Base-by-base conservation (phyloP, 306 rosid species). In the Rubus parviflorus region DNA sequence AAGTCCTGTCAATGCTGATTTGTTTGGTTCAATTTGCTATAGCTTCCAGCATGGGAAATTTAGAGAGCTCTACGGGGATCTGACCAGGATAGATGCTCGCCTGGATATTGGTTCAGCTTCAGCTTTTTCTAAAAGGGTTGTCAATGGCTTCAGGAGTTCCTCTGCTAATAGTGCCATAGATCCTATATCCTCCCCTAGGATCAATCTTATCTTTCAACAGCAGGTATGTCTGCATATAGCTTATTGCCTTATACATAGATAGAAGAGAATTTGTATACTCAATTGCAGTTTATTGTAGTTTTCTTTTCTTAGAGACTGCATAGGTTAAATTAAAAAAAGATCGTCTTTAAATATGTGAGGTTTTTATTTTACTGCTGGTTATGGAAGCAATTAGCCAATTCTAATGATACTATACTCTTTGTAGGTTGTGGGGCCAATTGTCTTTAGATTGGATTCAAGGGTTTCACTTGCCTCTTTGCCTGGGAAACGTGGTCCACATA, bases 201-300 rank as follows among this genome's bases (percentile, higher is more conserved):
- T 94, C 45, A 94, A 92, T 84, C 77, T 94, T 68, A 90, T 85
- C 86, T 82, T 94, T 65, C 98, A 90, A 81, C 97, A 94, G 81
- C 98, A 94, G 98, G 98, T 93, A 81, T 52, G 37, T 19, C 7
- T 17, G 5, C 30, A 72, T 53, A 66, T 7, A 41, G 17, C 8
- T 61, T 61, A 40, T 19, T 40, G 13, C 48, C 22, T 40, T 37
- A 4, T 64, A 16, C 23, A 47, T 64, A 65, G 2, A 63, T 37
- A 6, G 7, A 38, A 65, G 6, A 40, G 62, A 56, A 53, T 16
- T 6, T 37, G 25, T 40, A 65, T 65, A 40, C 14, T 40, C 30
- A 8, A 38, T 4, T 65, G 48, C 42, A 30, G 42, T 8, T 40
- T 8, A 20, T n/a, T 16, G 70, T 13, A 3, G 54, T 49, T 49